Evolutionary conservation across 2,329 filamentous ascomycete species (phyloP).

Genomic region (Trichoderma sp.): DNA sequence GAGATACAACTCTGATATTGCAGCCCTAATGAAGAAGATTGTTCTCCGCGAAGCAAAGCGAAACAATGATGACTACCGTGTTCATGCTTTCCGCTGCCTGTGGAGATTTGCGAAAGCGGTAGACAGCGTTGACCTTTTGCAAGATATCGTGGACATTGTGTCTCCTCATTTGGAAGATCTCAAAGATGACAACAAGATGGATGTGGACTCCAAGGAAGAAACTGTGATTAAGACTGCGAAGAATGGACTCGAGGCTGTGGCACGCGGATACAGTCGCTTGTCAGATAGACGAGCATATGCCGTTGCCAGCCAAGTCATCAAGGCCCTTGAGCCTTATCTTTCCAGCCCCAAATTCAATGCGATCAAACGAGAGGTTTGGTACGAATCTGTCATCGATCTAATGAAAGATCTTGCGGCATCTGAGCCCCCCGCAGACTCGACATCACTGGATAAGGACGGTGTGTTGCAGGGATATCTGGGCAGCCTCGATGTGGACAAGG

Average conservation of each 20-base stretch:
- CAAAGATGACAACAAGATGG: slow-evolving; percentile 62
- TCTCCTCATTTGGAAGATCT: slow-evolving; percentile 59
- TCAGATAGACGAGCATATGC: slow-evolving; percentile 36
- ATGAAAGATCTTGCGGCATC: slow-evolving; percentile 40
- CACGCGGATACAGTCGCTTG: slow-evolving; percentile 47
- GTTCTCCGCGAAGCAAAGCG: slow-evolving; percentile 83
- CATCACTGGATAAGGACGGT: slow-evolving; percentile 20
- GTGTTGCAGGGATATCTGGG: slow-evolving; percentile 40
- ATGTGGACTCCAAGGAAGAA: slow-evolving; percentile 57
- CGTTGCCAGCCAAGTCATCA: slow-evolving; percentile 41
- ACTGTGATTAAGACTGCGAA: slow-evolving; percentile 43
- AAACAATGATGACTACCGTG: slow-evolving; percentile 81
- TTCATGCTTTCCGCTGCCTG: slow-evolving; percentile 68
- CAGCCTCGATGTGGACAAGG: slow-evolving; percentile 46
- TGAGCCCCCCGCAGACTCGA: slow-evolving; percentile 23
- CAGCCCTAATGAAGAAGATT: slow-evolving; percentile 73
- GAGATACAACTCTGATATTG: slow-evolving; percentile 49
- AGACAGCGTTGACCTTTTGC: slow-evolving; percentile 67
- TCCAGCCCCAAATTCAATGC: slow-evolving; percentile 37
- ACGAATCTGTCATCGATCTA: slow-evolving; percentile 47
- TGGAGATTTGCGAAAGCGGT: slow-evolving; percentile 69
- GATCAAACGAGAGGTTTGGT: slow-evolving; percentile 52
- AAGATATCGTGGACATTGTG: slow-evolving; percentile 64
- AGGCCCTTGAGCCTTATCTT: slow-evolving; percentile 42
- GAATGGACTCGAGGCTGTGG: slow-evolving; percentile 50